Percentiles rank a stretch among this genome's conserved stretches.
phyloP scores from a whole-genome alignment of 768 basidiomycete species.

The Pseudohyphozyma bogoriensis region DNA sequence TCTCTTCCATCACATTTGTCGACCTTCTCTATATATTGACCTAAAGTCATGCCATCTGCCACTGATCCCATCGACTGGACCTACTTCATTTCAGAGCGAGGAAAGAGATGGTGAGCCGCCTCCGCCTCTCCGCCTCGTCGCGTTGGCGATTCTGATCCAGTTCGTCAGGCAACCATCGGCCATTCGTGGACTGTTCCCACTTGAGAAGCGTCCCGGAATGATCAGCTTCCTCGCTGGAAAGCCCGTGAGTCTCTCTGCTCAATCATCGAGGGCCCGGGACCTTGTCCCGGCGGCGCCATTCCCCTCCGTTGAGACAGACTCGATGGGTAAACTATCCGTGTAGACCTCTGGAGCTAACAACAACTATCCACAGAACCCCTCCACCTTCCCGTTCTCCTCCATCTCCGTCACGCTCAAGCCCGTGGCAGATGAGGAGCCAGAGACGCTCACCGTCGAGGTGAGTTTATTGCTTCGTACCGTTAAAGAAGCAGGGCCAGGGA shows the following conservation, averaged over 20 bases:
- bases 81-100: conserved; percentile 16
- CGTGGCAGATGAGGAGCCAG: conserved; percentile 16
- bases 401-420: conserved; percentile 48
- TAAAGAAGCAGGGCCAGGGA: conserved; percentile 12
- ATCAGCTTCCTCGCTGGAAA: conserved; percentile 82
- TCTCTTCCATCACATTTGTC: no score
- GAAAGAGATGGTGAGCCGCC: conserved; percentile 23
- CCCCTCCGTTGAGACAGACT: no score
- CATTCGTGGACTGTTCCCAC: conserved; percentile 55
- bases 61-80: conserved; percentile 18
- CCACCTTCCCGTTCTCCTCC: conserved; percentile 82
- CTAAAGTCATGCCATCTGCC: not conserved
- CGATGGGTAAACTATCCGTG: no score
- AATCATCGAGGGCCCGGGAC: no score
- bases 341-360: no score
- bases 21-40: no score
- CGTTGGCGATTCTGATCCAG: not conserved
- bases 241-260: no score
- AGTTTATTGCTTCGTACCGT: no score
- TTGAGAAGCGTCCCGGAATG: conserved; percentile 69
- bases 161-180: not conserved
- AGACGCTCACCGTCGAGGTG: conserved; percentile 22
- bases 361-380: conserved; percentile 68
- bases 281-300: no score
- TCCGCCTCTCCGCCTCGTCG: not conserved